Evolutionary conservation across 306 rosid genomes (phyloP), one percentile per base, ranked within the genome.

Genomic region (Vigna radiata): DNA sequence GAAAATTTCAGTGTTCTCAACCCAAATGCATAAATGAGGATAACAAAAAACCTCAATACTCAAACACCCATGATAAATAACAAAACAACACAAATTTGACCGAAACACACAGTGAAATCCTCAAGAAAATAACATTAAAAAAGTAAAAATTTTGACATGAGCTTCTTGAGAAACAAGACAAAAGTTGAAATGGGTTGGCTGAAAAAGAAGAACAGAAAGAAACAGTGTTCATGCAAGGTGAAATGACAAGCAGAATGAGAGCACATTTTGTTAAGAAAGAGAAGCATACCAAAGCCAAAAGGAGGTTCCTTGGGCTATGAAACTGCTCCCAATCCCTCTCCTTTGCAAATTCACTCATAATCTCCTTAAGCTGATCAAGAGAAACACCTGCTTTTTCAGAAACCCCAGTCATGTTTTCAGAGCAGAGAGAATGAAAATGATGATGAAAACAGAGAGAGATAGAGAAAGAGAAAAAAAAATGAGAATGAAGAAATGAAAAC

Each of bases 291-390:
- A 92, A 58, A 84, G 97, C 97, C 81, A 90, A 75, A 41, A 90
- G 97, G 39, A 92, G 92, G 85, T 91, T 92, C 73, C 97, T 90
- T 43, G 97, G 97, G 79, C 91, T 90, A 47, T 92, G 97, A 71
- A 58, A 92, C 75, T 52, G 82, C 5, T 90, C 93, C 97, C 96
- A 90, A 36, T 90, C 39, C 67, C 97, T 87, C 53, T 88, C 89
- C 48, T 83, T 84, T 2, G 97, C 84, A 69, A 92, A 92, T 6
- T 85, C 88, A 0, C 83, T 87, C 96, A 90, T 88, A 70, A 75
- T 87, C 19, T 76, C 62, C 88, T 79, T 90, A 9, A 92, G 89
- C 63, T 72, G 71, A 29, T 86, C 90, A 80, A 92, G 93, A 48
- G 85, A 81, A 3, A 90, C 96, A n/a, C 82, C 68, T 18, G 13